Evolutionary conservation across 2,329 filamentous ascomycete genomes (phyloP).

Genomic region (Phaeosphaeriaceae sp.): DNA sequence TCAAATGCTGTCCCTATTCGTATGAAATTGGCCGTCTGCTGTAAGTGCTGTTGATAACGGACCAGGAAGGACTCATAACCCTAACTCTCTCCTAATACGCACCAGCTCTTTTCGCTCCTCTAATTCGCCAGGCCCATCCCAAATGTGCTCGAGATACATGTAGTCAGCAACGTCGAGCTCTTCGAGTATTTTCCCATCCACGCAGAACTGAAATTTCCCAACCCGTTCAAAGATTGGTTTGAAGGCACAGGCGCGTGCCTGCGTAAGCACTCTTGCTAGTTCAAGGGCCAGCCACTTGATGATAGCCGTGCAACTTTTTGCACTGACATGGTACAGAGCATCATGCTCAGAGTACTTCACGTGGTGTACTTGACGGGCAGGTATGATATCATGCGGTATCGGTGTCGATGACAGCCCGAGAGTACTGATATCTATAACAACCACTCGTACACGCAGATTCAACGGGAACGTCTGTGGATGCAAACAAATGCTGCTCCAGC

Average conservation of each 20-base stretch:
- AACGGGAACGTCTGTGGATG: neutral
- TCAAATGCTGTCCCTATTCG: too few species aligned
- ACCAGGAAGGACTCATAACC: neutral
- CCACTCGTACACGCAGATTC: neutral
- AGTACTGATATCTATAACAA: neutral
- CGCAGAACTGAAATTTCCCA: neutral
- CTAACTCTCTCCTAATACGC: neutral
- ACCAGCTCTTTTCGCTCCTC: neutral
- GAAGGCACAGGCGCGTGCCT: neutral
- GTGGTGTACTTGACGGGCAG: neutral
- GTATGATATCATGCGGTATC: neutral
- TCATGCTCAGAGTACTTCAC: neutral
- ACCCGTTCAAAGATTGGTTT: neutral
- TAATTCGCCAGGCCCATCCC: neutral
- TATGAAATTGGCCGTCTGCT: neutral
- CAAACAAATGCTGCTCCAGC: too few species aligned
- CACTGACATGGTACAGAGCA: neutral
- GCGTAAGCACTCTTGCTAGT: neutral
- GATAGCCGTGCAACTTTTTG: neutral
- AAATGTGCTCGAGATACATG: neutral
- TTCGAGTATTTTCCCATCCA: neutral
- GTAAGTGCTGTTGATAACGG: neutral
- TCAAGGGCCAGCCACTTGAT: neutral
- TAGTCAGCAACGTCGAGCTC: neutral
- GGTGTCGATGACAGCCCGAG: neutral